Evolutionary conservation across 1,139 yeast species (phyloP), one percentile per base, ranked within the genome.

Genomic region (Diutina neorugosa): DNA sequence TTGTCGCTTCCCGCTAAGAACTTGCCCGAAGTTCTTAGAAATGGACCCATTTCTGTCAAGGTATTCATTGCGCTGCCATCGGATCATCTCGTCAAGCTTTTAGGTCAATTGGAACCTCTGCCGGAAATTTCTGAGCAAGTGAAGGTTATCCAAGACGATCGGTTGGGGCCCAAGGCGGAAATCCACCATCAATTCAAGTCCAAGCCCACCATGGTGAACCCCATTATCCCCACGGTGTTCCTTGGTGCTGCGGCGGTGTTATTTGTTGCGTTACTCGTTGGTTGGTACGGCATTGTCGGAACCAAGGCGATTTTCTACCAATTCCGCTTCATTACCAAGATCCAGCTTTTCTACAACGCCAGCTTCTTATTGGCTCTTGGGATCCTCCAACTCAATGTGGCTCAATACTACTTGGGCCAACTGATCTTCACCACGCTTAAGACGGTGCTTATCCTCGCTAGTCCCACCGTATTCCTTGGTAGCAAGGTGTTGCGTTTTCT

Each of bases 351-450:
- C 59, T 60, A 67, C 57, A 68, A 80, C 62, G 61, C 68, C 19
- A 76, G 76, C 3, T 82, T 86, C 59, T 65, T 87, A 53, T 66
- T 66, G 2, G 68, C 83, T 2, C 64, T 90, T 51, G 63, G 77
- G 19, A 81, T 80, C 4, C 75, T 81, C 59, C 96, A 90, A 68
- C 65, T 69, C 51, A 72, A 79, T 23, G 87, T 90, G 61, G 67
- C 78, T 58, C 76, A 74, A 57, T 91, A 91, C 69, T 91, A 81
- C 68, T 65, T 81, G 59, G 86, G 88, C 34, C 73, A 80, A 46
- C 74, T 88, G 23, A 87, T 91, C 53, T 90, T 91, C 66, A 74
- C 79, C 21, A 82, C 96, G 1, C 65, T 90, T 52, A 71, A 74
- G 57, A 73, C 79, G 57, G 69, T 76, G 11, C 72, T 76, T 11